Conservation (phyloP, 1,284 basidiomycete species). For the Irpex sp. region DNA sequence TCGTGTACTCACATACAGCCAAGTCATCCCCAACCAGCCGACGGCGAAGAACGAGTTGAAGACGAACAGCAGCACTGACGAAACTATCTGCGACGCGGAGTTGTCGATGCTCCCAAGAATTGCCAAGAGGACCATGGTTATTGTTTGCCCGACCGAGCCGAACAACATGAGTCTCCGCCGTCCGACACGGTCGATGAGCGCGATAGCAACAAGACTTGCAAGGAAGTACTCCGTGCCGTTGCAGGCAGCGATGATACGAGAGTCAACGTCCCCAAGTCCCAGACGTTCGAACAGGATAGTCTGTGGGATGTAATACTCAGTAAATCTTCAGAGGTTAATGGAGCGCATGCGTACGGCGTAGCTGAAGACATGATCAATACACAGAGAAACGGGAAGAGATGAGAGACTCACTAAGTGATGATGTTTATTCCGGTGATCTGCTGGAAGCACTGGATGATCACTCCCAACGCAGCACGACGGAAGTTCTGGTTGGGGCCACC, state of each 20-base stretch:
- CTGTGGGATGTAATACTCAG: slow-evolving; percentile 24
- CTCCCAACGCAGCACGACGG: slow-evolving; percentile 52
- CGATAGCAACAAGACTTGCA: slow-evolving; percentile 54
- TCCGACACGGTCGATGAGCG: slow-evolving; percentile 60
- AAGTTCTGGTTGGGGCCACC: slow-evolving; percentile 63
- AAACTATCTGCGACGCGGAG: slow-evolving; percentile 45
- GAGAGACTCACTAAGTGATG: slow-evolving; percentile 54
- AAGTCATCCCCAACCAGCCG: slow-evolving; percentile 74
- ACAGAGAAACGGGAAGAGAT: neutral
- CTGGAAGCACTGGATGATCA: slow-evolving; percentile 68
- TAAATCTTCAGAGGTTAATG: neutral
- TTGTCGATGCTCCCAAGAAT: slow-evolving; percentile 50
- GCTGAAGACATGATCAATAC: slow-evolving; percentile 22
- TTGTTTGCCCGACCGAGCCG: slow-evolving; percentile 61
- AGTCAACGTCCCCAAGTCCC: slow-evolving; percentile 55
- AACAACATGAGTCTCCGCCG: slow-evolving; percentile 67
- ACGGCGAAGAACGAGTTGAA: slow-evolving; percentile 74
- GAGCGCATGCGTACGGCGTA: slow-evolving; percentile 20
- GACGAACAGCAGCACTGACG: slow-evolving; percentile 59
- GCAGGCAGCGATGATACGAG: slow-evolving; percentile 64
- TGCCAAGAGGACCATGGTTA: slow-evolving; percentile 58
- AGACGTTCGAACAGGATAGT: slow-evolving; percentile 58
- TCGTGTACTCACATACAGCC: slow-evolving; percentile 55
- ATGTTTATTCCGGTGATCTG: slow-evolving; percentile 67
- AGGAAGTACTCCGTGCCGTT: slow-evolving; percentile 71